Conservation (phyloP, 2,329 filamentous ascomycete genomes). For the Zymoseptoria pseudotritici region DNA sequence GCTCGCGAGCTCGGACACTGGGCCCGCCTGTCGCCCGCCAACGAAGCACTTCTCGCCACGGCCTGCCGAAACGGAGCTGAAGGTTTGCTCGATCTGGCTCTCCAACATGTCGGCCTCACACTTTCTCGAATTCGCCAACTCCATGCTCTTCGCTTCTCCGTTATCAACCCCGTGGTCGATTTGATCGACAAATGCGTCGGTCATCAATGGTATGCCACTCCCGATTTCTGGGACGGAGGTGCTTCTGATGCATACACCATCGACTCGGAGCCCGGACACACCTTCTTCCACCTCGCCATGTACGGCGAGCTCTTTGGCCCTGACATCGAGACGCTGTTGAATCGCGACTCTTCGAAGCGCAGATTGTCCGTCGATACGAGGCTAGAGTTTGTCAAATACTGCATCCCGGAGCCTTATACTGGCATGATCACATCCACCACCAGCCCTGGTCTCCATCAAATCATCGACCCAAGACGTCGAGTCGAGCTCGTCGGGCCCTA, state of each 20-base stretch:
- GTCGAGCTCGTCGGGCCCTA: slow-evolving; percentile 15
- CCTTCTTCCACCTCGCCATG: slow-evolving; percentile 28
- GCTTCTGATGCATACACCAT: slow-evolving; percentile 26
- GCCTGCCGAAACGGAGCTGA: slow-evolving; percentile 27
- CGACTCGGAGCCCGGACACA: slow-evolving; percentile 16
- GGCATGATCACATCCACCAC: not conserved
- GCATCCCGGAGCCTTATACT: slow-evolving; percentile 20
- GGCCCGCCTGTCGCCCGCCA: slow-evolving; percentile 23
- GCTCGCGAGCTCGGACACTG: slow-evolving; percentile 29
- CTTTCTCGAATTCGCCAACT: slow-evolving; percentile 27
- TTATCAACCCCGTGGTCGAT: slow-evolving; percentile 29
- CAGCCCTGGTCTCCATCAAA: not conserved
- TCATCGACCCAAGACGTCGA: slow-evolving; percentile 9
- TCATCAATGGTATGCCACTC: slow-evolving; percentile 21
- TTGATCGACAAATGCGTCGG: slow-evolving; percentile 30
- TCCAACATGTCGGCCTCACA: slow-evolving; percentile 26
- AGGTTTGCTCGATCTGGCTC: slow-evolving; percentile 26
- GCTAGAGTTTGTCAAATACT: slow-evolving; percentile 28
- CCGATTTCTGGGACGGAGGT: slow-evolving; percentile 29
- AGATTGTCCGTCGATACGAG: slow-evolving; percentile 19
- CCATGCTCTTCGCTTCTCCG: slow-evolving; percentile 23
- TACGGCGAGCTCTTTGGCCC: slow-evolving; percentile 29
- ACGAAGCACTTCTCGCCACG: slow-evolving; percentile 18
- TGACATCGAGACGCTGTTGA: slow-evolving; percentile 20
- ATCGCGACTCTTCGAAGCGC: slow-evolving; percentile 1